Evolutionary conservation across 2,329 filamentous ascomycete species (phyloP).

Genomic region (Ilyonectria mors-panacis): DNA sequence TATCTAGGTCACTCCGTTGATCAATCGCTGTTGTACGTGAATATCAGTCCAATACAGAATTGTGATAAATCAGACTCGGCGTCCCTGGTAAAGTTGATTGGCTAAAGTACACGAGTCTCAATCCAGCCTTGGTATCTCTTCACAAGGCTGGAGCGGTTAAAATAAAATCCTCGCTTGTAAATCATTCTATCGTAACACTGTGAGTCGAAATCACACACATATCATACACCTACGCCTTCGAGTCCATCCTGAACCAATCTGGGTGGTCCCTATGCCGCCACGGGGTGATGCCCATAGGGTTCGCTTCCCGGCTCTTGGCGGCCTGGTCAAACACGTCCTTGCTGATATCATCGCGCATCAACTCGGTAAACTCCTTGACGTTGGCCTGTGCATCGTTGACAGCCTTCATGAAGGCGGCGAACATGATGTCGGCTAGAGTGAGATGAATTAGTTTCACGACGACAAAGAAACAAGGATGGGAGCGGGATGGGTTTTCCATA

Average conservation of each 20-base stretch:
- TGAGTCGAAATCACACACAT: slow-evolving; percentile 4
- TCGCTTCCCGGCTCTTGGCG: slow-evolving; percentile 66
- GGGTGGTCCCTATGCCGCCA: slow-evolving; percentile 74
- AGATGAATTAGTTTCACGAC: slow-evolving; percentile 30
- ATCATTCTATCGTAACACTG: slow-evolving; percentile 21
- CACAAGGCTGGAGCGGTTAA: not conserved
- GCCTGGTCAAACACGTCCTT: slow-evolving; percentile 67
- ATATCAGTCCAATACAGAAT: not conserved
- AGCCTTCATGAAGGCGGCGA: slow-evolving; percentile 63
- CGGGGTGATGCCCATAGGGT: slow-evolving; percentile 70
- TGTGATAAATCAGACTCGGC: not conserved
- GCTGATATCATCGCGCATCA: slow-evolving; percentile 63
- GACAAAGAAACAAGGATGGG: slow-evolving; percentile 10
- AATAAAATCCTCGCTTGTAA: slow-evolving; percentile 16
- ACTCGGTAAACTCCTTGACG: slow-evolving; percentile 65
- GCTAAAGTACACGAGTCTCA: not conserved
- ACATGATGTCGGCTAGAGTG: slow-evolving; percentile 64
- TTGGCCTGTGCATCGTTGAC: slow-evolving; percentile 64
- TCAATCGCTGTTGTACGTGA: not conserved
- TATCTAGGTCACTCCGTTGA: not conserved
- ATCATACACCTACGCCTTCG: slow-evolving; percentile 35
- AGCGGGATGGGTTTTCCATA: slow-evolving; percentile 55
- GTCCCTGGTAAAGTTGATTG: not conserved
- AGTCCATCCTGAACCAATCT: slow-evolving; percentile 65
- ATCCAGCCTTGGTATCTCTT: not conserved